Base-by-base conservation (phyloP, 2,329 filamentous ascomycete species). In the Chaetomium strumarium region DNA sequence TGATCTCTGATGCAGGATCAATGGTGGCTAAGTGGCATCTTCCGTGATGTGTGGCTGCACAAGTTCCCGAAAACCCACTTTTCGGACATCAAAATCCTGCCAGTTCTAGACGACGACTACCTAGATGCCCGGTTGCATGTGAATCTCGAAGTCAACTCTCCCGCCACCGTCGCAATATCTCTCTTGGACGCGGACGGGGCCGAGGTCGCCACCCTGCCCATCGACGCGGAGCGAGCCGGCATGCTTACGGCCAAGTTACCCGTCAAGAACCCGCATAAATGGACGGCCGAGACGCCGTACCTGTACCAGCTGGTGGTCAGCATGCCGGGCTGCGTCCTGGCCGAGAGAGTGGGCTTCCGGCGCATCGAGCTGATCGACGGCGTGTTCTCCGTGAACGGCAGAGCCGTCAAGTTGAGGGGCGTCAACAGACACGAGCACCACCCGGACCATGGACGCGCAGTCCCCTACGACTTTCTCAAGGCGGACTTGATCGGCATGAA, bases 341-440 rank as follows among this genome's bases (percentile, higher is more conserved):
- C 65, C 1, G 77, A 81, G 33, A 69, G 68, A 8, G 68, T 83
- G n/a, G 82, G 81, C 1, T 81, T 84, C 60, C 74, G 81, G n/a
- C 71, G 72, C 43, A 72, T 80, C 2, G 77, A 83, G 58, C 72
- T 83, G 49, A 75, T 76, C 41, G 71, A 79, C 51, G 75, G 77
- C 0, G 65, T 79, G 24, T 66, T 80, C 56, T 68, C 70, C 38
- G 76, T 84, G 46, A 84, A 83, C 46, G 78, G 79, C 2, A 70
- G 73, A 43, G 68, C 75, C 2, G 72, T 83, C 40, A 74, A 80
- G 16, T 72, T 83, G 60, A 73, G 76, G 16, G 75, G 79, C 12
- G 74, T 80, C 6, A 79, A 84, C 63, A 68, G 80, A 46, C 78
- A 84, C 63, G 75, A 84, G 51, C 79, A 84, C 55, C 78, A 83